Percentiles rank a stretch among this genome's conserved stretches.
phyloP scores from a whole-genome alignment of 1,139 yeast species.

The Schwanniomyces etchellsii region DNA sequence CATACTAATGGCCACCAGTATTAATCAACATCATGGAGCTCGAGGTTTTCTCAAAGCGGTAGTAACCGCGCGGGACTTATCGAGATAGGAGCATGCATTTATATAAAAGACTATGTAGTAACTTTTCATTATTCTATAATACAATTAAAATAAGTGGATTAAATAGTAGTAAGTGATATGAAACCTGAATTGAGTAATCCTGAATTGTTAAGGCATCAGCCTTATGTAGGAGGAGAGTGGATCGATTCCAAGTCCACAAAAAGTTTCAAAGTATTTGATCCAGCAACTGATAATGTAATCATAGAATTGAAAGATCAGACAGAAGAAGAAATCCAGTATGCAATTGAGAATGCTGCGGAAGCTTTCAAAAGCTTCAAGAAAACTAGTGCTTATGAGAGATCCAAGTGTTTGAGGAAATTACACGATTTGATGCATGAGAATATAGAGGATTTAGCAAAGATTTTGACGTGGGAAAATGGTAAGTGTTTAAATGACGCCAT shows the following conservation, averaged over 20 bases:
- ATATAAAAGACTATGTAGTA: too few relatives aligned
- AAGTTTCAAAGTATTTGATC: slow-evolving; percentile 66
- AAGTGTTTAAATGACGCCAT: slow-evolving; percentile 35
- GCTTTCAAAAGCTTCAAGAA: slow-evolving; percentile 58
- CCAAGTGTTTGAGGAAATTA: slow-evolving; percentile 59
- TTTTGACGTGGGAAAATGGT: slow-evolving; percentile 41
- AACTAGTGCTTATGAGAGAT: slow-evolving; percentile 60
- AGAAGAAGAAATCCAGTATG: slow-evolving; percentile 47
- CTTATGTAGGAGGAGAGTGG: slow-evolving; percentile 74
- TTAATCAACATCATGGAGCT: too few relatives aligned
- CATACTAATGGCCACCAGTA: too few relatives aligned
- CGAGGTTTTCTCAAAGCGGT: too few relatives aligned
- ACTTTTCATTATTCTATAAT: too few relatives aligned
- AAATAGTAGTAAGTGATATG: too few relatives aligned
- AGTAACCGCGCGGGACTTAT: too few relatives aligned
- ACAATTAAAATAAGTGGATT: too few relatives aligned
- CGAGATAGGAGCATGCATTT: too few relatives aligned
- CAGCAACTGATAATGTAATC: slow-evolving; percentile 61
- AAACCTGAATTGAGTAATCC: slow-evolving; percentile 26
- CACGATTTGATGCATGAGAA: slow-evolving; percentile 36
- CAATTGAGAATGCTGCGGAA: slow-evolving; percentile 55
- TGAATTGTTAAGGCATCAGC: slow-evolving; percentile 50
- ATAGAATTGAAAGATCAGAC: slow-evolving; percentile 55
- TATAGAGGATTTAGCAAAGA: slow-evolving; percentile 35
- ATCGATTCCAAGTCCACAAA: slow-evolving; percentile 41